These are phyloP conservation scores for Talaromyces verruculosus DNA, from an alignment of 2,329 filamentous ascomycete genomes.

Conservation along the genomic window DNA sequence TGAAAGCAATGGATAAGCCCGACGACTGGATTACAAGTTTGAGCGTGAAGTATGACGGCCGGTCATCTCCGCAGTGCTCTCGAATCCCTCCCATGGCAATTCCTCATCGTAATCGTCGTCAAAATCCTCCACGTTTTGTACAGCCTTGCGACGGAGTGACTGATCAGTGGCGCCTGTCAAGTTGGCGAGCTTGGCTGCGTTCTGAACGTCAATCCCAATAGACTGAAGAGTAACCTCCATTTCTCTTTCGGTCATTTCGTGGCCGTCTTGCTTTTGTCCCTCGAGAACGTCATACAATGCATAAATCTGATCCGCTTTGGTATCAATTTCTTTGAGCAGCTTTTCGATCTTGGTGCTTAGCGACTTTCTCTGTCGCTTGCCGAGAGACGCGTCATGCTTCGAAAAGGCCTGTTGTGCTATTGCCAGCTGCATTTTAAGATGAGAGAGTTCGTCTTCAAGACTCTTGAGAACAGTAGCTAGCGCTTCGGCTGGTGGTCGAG, in stretches of 20 bases:
- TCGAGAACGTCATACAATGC: slow-evolving; percentile 80
- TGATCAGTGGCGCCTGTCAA: slow-evolving; percentile 30
- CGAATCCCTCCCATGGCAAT: slow-evolving; percentile 46
- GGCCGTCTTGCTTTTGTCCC: slow-evolving; percentile 67
- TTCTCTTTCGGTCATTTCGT: slow-evolving; percentile 62
- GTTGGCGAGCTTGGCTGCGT: slow-evolving; percentile 24
- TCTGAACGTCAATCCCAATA: slow-evolving; percentile 39
- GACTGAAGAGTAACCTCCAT: slow-evolving; percentile 62
- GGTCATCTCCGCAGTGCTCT: slow-evolving; percentile 44
- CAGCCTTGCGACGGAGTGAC: slow-evolving; percentile 4
- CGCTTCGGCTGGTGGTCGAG: slow-evolving; percentile 68
- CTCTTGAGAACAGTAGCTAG: slow-evolving; percentile 81
- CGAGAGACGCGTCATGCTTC: slow-evolving; percentile 64
- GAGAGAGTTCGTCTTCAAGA: slow-evolving; percentile 74
- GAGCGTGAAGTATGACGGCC: slow-evolving; percentile 26
- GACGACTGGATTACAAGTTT: slow-evolving; percentile 2
- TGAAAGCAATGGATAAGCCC: not conserved
- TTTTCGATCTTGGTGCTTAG: slow-evolving; percentile 62
- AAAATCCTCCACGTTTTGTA: slow-evolving; percentile 19
- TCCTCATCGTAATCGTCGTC: slow-evolving; percentile 38
- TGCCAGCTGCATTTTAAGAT: slow-evolving; percentile 70
- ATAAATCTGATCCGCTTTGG: slow-evolving; percentile 78
- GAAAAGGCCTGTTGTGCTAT: slow-evolving; percentile 64
- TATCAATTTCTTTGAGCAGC: slow-evolving; percentile 64
- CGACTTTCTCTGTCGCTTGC: slow-evolving; percentile 62